These are phyloP conservation scores for Chlorella sp. DNA, from an alignment of 139 green algal species.

Conservation along the genomic window DNA sequence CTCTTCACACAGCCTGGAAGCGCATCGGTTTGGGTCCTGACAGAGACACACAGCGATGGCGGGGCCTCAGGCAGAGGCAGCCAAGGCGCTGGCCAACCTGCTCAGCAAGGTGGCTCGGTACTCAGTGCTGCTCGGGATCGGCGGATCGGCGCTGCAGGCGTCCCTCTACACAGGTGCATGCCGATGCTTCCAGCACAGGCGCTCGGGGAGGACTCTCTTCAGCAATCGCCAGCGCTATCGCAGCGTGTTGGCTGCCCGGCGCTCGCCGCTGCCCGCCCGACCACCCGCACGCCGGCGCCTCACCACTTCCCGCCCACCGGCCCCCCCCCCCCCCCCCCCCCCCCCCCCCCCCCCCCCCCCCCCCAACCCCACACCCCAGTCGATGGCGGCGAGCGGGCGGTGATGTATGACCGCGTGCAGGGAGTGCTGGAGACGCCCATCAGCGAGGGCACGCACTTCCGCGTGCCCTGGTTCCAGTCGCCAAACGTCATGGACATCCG, in stretches of 20 bases:
- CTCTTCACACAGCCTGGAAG: too few species aligned
- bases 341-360: too few species aligned
- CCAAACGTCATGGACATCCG: slow-evolving; percentile 97
- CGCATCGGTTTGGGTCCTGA: too few species aligned
- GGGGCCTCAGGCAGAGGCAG: slow-evolving; percentile 43
- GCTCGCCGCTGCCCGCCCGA: too few species aligned
- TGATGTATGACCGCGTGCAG: slow-evolving; percentile 96
- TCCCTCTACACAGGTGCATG: slow-evolving; percentile 88
- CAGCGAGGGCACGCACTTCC: slow-evolving; percentile 93
- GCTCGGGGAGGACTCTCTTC: too few species aligned
- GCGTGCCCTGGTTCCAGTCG: slow-evolving; percentile 84
- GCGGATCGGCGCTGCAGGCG: slow-evolving; percentile 69
- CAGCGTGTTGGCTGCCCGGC: too few species aligned
- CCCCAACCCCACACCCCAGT: too few species aligned
- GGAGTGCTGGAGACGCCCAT: slow-evolving; percentile 83
- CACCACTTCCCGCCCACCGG: too few species aligned
- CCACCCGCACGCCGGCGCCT: too few species aligned
- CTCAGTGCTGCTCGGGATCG: slow-evolving; percentile 76
- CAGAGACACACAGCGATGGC: background rate
- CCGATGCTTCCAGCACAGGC: too few species aligned
- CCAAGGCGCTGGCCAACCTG: slow-evolving; percentile 51
- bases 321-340: too few species aligned
- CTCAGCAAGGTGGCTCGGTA: slow-evolving; percentile 80
- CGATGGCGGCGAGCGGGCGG: slow-evolving; percentile 94
- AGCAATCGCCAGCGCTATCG: too few species aligned